These are phyloP conservation scores for Agaricus subrufescens DNA, from an alignment of 768 basidiomycete species.

Conservation along the genomic window DNA sequence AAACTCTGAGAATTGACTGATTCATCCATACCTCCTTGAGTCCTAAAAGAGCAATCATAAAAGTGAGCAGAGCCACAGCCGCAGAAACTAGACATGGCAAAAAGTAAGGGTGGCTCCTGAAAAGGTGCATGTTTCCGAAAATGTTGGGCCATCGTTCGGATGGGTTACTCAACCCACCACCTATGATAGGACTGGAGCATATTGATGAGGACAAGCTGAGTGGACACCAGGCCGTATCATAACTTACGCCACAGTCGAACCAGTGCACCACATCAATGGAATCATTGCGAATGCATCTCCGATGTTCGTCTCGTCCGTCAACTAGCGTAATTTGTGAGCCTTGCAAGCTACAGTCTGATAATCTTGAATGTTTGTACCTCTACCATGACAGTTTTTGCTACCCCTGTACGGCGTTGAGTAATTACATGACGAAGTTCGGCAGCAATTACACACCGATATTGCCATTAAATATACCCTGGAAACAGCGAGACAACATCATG, in stretches of 20 bases:
- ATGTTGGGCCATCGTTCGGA: conserved; percentile 53
- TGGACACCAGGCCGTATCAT: neutral
- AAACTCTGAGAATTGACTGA: neutral
- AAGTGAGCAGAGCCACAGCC: conserved; percentile 28
- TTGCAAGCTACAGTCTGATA: neutral
- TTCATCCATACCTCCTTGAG: conserved; percentile 40
- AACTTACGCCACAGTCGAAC: conserved; percentile 27
- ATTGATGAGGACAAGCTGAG: neutral
- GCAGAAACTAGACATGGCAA: conserved; percentile 41
- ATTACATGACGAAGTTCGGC: neutral
- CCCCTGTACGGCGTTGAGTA: conserved; percentile 22
- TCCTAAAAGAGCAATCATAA: conserved; percentile 27
- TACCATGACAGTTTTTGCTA: conserved; percentile 39
- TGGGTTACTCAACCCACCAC: conserved; percentile 59
- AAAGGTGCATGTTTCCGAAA: conserved; percentile 40
- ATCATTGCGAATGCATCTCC: conserved; percentile 32
- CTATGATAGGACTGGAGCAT: conserved; percentile 51
- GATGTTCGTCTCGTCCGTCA: conserved; percentile 34
- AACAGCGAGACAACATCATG: conserved; percentile 20
- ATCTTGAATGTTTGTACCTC: conserved; percentile 26
- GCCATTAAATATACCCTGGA: conserved; percentile 36
- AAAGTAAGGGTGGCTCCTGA: conserved; percentile 39
- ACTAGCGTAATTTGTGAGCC: conserved; percentile 14
- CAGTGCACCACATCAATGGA: conserved; percentile 30
- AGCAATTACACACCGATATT: conserved; percentile 20